Evolutionary conservation across 2,329 filamentous ascomycete genomes (phyloP).

Genomic region (Cordyceps fumosorosea): DNA sequence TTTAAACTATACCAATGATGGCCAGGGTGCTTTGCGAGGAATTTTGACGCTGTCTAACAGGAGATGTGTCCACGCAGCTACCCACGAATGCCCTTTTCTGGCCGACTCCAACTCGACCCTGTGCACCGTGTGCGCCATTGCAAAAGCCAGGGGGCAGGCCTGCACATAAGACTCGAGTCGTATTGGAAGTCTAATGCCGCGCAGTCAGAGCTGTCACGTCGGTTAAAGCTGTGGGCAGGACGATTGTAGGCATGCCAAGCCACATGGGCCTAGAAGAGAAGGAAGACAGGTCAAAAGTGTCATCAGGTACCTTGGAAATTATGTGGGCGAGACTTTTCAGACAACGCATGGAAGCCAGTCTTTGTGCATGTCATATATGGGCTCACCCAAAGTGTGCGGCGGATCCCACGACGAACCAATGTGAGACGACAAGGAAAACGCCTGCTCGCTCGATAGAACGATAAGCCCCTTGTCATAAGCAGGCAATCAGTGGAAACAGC

Average conservation of each 20-base stretch:
- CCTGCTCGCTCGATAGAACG: too few species aligned
- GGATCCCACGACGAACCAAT: too few species aligned
- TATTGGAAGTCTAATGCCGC: not conserved
- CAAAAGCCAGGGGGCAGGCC: conserved; percentile 20
- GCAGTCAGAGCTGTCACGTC: not conserved
- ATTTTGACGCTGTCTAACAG: conserved; percentile 20
- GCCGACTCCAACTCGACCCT: conserved; percentile 23
- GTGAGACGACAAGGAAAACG: too few species aligned
- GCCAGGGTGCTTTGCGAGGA: not conserved
- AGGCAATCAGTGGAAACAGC: too few species aligned
- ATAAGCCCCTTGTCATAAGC: too few species aligned
- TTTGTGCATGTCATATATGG: too few species aligned
- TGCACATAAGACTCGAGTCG: conserved; percentile 15
- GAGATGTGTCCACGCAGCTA: conserved; percentile 21
- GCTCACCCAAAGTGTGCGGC: too few species aligned
- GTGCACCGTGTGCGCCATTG: conserved; percentile 20
- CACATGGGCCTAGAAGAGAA: not conserved
- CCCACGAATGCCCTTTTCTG: conserved; percentile 22
- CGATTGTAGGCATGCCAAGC: not conserved
- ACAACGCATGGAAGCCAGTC: too few species aligned
- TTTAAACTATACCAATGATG: not conserved
- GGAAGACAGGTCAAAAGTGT: too few species aligned
- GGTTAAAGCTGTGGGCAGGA: not conserved
- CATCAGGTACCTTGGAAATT: too few species aligned
- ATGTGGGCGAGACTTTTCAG: too few species aligned